Evolutionary conservation across 306 rosid species (phyloP), one percentile per base, ranked within the genome.

Genomic region (Senna siamea): DNA sequence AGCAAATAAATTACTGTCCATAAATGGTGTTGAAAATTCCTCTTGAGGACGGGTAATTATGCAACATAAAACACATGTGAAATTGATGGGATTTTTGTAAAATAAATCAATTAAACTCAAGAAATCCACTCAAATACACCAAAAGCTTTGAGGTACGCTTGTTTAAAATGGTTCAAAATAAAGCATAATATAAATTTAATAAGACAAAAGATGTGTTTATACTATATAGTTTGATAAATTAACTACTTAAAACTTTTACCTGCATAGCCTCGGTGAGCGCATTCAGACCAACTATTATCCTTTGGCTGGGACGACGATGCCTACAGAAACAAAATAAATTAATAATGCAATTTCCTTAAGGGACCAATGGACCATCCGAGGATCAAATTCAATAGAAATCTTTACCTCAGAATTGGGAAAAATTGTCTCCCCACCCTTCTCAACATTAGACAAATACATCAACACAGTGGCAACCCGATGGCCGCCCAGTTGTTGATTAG

Each of bases 381-480:
- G 71, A 75, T 70, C 57, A 65, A 70, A 64, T 30, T 9, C 58
- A 77, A 57, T 43, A 75, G 66, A 55, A 71, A 6, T 44, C 28
- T 58, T 81, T 82, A 93, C 98, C 92, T 71, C 80, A 0, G 92
- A 19, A 55, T 89, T 22, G 70, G 98, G 98, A 81, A 93, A 93
- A 80, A 91, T 40, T 23, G 98, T 93, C 78, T 93, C 98, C 41
- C 98, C 98, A 40, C 98, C 98, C 82, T 86, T 89, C 80, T 80
- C 89, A 48, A 93, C 87, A 69, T 86, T 61, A 47, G 98, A 91
- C 84, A 93, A 79, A 89, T 93, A 93, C 97, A 93, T 91, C 85
- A 93, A 87, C 50, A 93, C 87, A 9, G 98, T 93, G 74, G 96
- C 97, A n/a, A 91, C 35, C 57, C 98, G 92, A 64, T 91, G 98